phyloP scores from a whole-genome alignment of 1,284 basidiomycete genomes.

The Trametes sp. region DNA sequence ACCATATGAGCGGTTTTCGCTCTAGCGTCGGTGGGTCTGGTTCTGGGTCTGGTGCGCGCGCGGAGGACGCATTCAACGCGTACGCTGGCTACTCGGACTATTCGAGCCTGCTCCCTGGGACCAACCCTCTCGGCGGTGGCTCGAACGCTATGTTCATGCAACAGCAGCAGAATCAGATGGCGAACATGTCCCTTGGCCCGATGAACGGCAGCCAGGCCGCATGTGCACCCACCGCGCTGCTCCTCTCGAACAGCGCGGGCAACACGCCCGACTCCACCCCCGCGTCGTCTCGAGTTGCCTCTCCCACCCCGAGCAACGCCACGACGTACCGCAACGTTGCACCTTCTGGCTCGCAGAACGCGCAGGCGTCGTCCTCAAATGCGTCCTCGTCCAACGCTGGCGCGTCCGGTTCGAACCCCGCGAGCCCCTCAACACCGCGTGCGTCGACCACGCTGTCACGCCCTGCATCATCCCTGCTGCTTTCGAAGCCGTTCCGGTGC shows the following conservation, averaged over 20 bases:
- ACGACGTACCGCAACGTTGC: conserved; percentile 36
- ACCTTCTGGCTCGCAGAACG: conserved; percentile 32
- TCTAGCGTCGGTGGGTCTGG: conserved; percentile 24
- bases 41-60: conserved; percentile 24
- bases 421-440: conserved; percentile 42
- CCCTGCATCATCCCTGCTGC: conserved; percentile 59
- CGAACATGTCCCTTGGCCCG: conserved; percentile 37
- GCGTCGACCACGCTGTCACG: conserved; percentile 58
- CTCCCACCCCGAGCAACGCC: conserved; percentile 40
- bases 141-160: conserved; percentile 38
- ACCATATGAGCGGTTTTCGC: conserved; percentile 38
- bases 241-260: conserved; percentile 53
- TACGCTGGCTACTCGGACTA: conserved; percentile 69
- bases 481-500: conserved; percentile 94
- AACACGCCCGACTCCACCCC: conserved; percentile 52
- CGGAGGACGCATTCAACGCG: conserved; percentile 47
- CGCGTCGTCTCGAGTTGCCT: conserved; percentile 51
- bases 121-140: conserved; percentile 46
- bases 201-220: conserved; percentile 40
- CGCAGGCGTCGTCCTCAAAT: conserved; percentile 28
- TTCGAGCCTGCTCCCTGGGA: conserved; percentile 66
- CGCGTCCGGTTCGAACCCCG: conserved; percentile 5
- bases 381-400: conserved; percentile 21
- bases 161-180: conserved; percentile 40
- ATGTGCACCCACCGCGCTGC: conserved; percentile 71